phyloP scores from a whole-genome alignment of 2,329 filamentous ascomycete genomes.

The Daldinia eschscholtzii region DNA sequence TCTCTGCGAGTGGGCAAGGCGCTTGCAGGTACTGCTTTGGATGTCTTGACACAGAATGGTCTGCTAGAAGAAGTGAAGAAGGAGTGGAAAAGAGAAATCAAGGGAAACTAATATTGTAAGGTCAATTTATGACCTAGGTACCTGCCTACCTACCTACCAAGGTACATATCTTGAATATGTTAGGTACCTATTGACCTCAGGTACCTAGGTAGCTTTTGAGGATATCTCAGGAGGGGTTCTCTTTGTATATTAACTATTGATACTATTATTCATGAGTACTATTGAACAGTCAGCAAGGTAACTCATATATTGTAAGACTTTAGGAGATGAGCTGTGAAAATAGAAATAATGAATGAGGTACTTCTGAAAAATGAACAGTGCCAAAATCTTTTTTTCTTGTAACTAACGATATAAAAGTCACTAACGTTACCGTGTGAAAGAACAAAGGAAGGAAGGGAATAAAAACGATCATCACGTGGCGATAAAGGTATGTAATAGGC shows the following conservation, averaged over 20 bases:
- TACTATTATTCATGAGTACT: background rate
- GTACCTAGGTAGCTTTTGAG: too few species aligned
- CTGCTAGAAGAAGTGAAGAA: constrained; percentile 59
- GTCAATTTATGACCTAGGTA: background rate
- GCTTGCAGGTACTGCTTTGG: constrained; percentile 62
- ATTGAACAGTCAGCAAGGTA: background rate
- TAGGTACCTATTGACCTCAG: too few species aligned
- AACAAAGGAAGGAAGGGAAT: constrained; percentile 4
- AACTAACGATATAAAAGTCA: background rate
- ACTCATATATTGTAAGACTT: background rate
- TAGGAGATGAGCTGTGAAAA: background rate
- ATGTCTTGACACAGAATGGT: constrained; percentile 59
- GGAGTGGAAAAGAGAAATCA: constrained; percentile 54
- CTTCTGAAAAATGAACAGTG: background rate
- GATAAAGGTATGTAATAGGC: constrained; percentile 35
- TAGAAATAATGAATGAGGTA: background rate
- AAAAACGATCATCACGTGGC: constrained; percentile 37
- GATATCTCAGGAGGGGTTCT: background rate
- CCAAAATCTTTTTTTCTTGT: background rate
- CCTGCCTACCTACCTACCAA: too few species aligned
- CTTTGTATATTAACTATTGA: background rate
- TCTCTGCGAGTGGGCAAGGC: constrained; percentile 62
- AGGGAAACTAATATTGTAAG: constrained; percentile 20
- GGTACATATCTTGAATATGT: background rate
- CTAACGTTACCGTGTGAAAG: background rate